Conservation (phyloP, 345 rosid genomes). For the Boechera retrofracta region DNA sequence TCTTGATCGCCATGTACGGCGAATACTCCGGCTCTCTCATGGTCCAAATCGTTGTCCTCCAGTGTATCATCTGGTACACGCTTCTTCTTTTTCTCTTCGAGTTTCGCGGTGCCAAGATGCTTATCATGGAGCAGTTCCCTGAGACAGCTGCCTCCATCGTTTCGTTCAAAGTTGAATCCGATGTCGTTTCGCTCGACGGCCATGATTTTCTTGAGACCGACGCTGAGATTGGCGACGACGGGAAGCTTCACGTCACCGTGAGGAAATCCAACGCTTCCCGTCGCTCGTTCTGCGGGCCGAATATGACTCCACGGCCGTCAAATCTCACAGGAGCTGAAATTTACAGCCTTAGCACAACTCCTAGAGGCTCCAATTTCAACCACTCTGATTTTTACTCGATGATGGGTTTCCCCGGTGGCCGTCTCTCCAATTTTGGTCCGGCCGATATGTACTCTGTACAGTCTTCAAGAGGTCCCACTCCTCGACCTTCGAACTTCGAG, state of each 20-base stretch:
- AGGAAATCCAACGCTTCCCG: conserved; percentile 89
- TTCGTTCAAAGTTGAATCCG: conserved; percentile 90
- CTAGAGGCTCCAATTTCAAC: conserved; percentile 91
- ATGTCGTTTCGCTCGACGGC: conserved; percentile 85
- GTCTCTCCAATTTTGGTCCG: conserved; percentile 83
- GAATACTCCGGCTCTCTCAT: conserved; percentile 74
- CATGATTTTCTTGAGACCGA: conserved; percentile 82
- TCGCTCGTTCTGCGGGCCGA: conserved; percentile 56
- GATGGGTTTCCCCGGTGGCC: conserved; percentile 84
- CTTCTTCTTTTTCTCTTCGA: conserved; percentile 88
- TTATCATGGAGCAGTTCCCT: conserved; percentile 95
- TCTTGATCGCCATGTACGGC: conserved; percentile 95
- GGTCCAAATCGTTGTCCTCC: conserved; percentile 95
- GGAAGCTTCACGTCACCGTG: conserved; percentile 89
- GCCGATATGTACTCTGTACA: conserved; percentile 81
- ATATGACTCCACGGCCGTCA: conserved; percentile 90
- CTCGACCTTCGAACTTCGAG: conserved; percentile 83
- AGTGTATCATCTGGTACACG: conserved; percentile 98
- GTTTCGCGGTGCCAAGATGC: conserved; percentile 90
- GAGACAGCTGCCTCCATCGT: conserved; percentile 92
- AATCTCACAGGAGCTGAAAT: conserved; percentile 95
- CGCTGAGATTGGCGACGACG: conserved; percentile 83
- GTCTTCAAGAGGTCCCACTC: conserved; percentile 76
- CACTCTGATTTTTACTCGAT: conserved; percentile 85
- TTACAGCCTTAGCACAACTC: conserved; percentile 89